phyloP scores from a whole-genome alignment of 2,329 filamentous ascomycete genomes.

The Colletotrichum truncatum region DNA sequence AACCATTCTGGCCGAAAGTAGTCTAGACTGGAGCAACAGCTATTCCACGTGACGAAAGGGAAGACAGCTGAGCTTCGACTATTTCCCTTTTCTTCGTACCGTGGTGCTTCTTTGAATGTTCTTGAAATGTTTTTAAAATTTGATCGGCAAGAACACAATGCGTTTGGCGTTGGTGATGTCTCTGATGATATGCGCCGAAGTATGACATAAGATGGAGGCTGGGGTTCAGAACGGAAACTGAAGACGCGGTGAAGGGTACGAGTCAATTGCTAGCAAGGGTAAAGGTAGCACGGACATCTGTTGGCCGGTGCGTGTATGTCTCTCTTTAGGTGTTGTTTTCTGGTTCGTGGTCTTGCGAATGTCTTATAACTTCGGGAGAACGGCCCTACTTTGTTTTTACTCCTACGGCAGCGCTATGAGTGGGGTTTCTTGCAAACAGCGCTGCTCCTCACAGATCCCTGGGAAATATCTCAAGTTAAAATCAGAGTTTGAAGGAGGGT shows the following conservation, averaged over 20 bases:
- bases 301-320: slow-evolving; percentile 24
- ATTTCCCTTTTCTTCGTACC: neutral
- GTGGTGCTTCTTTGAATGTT: slow-evolving; percentile 10
- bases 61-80: neutral
- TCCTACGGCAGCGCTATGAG: slow-evolving; percentile 2
- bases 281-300: slow-evolving; percentile 6
- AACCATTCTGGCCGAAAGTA: slow-evolving; percentile 9
- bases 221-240: slow-evolving; percentile 23
- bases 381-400: slow-evolving; percentile 13
- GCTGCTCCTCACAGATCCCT: neutral
- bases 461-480: neutral
- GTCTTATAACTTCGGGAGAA: slow-evolving; percentile 21
- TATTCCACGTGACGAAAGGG: slow-evolving; percentile 28
- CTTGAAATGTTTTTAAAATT: slow-evolving; percentile 20
- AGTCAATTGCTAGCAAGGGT: slow-evolving; percentile 1
- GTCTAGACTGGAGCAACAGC: slow-evolving; percentile 14
- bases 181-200: slow-evolving; percentile 20
- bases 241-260: slow-evolving; percentile 28
- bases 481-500: neutral
- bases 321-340: slow-evolving; percentile 22
- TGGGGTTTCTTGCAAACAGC: slow-evolving; percentile 25
- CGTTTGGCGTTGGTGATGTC: slow-evolving; percentile 30
- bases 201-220: slow-evolving; percentile 8
- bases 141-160: slow-evolving; percentile 29
- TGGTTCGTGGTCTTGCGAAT: slow-evolving; percentile 23